phyloP scores from a whole-genome alignment of 2,329 filamentous ascomycete species.

The Beauveria sp. region DNA sequence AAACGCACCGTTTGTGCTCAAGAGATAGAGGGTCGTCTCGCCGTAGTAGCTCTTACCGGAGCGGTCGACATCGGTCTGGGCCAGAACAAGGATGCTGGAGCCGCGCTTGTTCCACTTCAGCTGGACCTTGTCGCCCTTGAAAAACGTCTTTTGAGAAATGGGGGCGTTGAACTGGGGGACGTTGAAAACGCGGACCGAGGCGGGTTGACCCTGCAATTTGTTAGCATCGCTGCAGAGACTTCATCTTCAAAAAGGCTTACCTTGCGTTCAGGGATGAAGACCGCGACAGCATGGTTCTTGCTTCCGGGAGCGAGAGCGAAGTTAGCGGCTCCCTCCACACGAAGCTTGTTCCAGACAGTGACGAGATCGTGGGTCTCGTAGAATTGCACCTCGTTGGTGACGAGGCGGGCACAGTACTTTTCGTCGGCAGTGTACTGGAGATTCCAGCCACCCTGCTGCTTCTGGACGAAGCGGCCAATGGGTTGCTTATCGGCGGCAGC shows the following conservation, averaged over 20 bases:
- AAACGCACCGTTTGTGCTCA: constrained; percentile 85
- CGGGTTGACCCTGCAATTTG: constrained; percentile 68
- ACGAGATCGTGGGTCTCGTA: constrained; percentile 81
- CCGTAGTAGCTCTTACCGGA: constrained; percentile 99
- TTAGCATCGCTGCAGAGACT: constrained; percentile 13
- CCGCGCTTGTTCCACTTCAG: constrained; percentile 95
- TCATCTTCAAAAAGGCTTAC: constrained; percentile 36
- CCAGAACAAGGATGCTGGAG: constrained; percentile 85
- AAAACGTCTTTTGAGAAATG: constrained; percentile 96
- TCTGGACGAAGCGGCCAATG: constrained; percentile 88
- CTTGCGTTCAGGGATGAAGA: constrained; percentile 95
- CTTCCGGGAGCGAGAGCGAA: constrained; percentile 80
- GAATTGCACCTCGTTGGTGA: constrained; percentile 97
- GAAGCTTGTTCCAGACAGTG: constrained; percentile 91
- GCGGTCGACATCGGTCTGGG: constrained; percentile 96
- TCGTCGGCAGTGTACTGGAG: constrained; percentile 94
- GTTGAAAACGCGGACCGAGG: constrained; percentile 88
- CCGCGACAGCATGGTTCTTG: constrained; percentile 82
- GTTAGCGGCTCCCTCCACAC: constrained; percentile 80
- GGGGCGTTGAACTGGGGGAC: constrained; percentile 77
- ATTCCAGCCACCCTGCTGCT: constrained; percentile 93
- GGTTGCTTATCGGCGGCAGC: constrained; percentile 60
- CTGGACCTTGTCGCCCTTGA: constrained; percentile 98
- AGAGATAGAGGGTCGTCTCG: constrained; percentile 92
- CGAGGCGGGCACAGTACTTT: constrained; percentile 81